Percentiles rank a stretch among this genome's conserved stretches.
phyloP scores from a whole-genome alignment of 306 rosid genomes.

The Glycine tomentella region DNA sequence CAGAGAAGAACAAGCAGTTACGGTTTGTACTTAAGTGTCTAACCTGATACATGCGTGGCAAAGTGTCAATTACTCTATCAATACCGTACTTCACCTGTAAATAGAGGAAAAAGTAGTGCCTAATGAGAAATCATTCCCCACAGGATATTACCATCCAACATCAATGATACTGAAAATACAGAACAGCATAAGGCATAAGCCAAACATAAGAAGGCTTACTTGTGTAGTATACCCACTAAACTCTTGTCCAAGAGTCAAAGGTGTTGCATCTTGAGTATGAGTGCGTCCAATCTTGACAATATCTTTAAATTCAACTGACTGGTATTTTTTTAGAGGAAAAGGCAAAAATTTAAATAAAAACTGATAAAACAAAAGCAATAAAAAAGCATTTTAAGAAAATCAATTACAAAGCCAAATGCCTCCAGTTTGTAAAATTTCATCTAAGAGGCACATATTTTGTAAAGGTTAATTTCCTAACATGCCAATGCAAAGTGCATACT shows the following conservation, averaged over 20 bases:
- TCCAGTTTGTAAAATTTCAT: constrained; percentile 20
- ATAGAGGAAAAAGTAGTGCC: constrained; percentile 47
- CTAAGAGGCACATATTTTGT: background rate
- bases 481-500: no score
- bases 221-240: constrained; percentile 98
- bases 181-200: background rate
- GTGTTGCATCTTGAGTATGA: constrained; percentile 99
- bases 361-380: constrained; percentile 7
- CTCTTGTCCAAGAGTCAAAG: constrained; percentile 98
- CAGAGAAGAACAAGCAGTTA: background rate
- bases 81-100: constrained; percentile 89
- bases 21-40: constrained; percentile 10
- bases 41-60: constrained; percentile 95
- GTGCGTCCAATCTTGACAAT: constrained; percentile 98
- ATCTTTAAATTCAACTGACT: constrained; percentile 92
- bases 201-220: constrained; percentile 56
- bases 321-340: constrained; percentile 13
- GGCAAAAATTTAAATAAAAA: background rate
- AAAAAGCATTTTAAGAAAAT: background rate
- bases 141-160: constrained; percentile 28
- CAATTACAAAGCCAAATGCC: constrained; percentile 30
- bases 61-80: constrained; percentile 76
- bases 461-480: background rate
- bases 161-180: background rate
- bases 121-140: constrained; percentile 33